A percentile compares a stretch with the other conserved stretches of the same genome.
These are phyloP conservation scores for Hamigera avellanea DNA, from an alignment of 495 filamentous ascomycete species.

Conservation along the genomic window DNA sequence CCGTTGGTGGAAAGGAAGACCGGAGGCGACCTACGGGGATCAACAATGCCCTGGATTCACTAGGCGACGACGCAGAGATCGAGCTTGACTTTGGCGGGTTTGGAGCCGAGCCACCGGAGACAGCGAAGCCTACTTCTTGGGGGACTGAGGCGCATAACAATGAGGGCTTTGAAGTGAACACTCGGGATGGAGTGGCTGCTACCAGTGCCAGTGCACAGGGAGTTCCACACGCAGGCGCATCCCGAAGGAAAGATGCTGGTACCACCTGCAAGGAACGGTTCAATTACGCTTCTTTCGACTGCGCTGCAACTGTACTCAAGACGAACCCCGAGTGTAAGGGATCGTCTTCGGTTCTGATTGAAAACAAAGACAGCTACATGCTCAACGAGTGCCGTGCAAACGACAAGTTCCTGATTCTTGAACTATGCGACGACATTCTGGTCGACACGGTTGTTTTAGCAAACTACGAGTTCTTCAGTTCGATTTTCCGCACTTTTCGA, in stretches of 20 bases:
- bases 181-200: constrained; percentile 9
- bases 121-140: constrained; percentile 26
- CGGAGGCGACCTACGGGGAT: constrained; percentile 41
- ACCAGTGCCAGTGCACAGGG: constrained; percentile 18
- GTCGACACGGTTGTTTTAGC: constrained; percentile 93
- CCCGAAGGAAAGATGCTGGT: constrained; percentile 78
- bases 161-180: constrained; percentile 16
- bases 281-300: constrained; percentile 95
- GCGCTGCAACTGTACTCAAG: constrained; percentile 87
- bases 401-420: constrained; percentile 91
- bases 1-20: constrained; percentile 26
- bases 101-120: constrained; percentile 30
- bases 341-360: constrained; percentile 73
- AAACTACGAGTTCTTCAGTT: constrained; percentile 98
- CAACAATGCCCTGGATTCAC: constrained; percentile 55
- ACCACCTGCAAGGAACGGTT: constrained; percentile 92
- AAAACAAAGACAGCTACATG: constrained; percentile 99
- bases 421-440: constrained; percentile 83
- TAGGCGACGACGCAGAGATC: constrained; percentile 86
- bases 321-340: constrained; percentile 75
- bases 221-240: constrained; percentile 29
- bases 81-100: constrained; percentile 77
- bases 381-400: constrained; percentile 75
- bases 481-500: constrained; percentile 82
- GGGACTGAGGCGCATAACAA: constrained; percentile 21